These are phyloP conservation scores for Cadophora sp. DNA, from an alignment of 2,329 filamentous ascomycete genomes.

Conservation along the genomic window DNA sequence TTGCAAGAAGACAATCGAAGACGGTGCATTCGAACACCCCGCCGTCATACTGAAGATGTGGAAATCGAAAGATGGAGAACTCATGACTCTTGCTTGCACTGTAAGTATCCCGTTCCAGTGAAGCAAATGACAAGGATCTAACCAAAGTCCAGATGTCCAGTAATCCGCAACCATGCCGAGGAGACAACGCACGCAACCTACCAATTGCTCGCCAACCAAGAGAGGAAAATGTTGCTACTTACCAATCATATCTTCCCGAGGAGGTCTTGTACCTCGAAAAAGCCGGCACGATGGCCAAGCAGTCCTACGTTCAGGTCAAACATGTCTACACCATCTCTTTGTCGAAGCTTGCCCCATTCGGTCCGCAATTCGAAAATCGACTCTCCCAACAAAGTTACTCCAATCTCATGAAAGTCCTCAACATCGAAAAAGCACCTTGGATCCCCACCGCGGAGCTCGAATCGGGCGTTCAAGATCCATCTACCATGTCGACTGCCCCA, in stretches of 20 bases:
- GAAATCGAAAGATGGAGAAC: not conserved
- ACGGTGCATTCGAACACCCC: constrained; percentile 13
- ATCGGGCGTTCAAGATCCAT: not conserved
- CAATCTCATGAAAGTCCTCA: constrained; percentile 2
- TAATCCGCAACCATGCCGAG: not conserved
- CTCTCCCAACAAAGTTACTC: constrained; percentile 14
- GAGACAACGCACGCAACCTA: constrained; percentile 2
- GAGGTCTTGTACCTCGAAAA: constrained; percentile 20
- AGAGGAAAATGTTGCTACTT: not conserved
- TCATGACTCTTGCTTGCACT: constrained; percentile 12
- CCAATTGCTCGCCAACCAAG: not conserved
- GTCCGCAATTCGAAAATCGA: constrained; percentile 2
- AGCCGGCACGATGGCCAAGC: constrained; percentile 11
- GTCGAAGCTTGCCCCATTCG: constrained; percentile 7
- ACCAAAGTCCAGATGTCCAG: constrained; percentile 11
- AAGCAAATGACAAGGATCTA: not conserved
- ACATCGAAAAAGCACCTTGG: not conserved
- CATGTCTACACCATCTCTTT: constrained; percentile 17
- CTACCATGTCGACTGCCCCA: not conserved
- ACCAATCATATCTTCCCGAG: not conserved
- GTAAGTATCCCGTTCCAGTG: constrained; percentile 6
- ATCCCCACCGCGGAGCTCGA: constrained; percentile 4
- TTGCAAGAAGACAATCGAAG: constrained; percentile 1
- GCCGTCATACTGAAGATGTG: constrained; percentile 16
- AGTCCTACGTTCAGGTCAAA: constrained; percentile 17